Evolutionary conservation across 257 asterid species (phyloP).

Genomic region (Coffea canephora): DNA sequence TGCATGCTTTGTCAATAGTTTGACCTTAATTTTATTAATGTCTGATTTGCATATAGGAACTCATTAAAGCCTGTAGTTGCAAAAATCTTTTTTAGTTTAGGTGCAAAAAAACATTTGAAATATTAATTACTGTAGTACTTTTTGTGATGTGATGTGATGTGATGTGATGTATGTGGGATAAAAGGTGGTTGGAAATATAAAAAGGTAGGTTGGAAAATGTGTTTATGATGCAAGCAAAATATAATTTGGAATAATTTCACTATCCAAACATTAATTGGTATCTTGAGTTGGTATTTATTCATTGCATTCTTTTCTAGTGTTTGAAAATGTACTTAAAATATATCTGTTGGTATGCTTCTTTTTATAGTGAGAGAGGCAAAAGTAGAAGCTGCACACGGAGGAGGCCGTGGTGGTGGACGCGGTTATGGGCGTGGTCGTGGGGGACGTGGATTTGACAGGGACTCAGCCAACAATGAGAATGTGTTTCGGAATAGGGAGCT

Average conservation of each 20-base stretch:
- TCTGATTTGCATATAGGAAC: not conserved
- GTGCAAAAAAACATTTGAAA: not conserved
- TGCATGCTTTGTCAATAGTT: not conserved
- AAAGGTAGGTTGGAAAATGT: too few relatives aligned
- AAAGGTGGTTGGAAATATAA: too few relatives aligned
- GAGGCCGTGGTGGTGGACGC: conserved; percentile 68
- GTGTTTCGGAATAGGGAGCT: conserved; percentile 47
- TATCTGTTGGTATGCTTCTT: conserved; percentile 12
- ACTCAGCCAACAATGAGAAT: conserved; percentile 37
- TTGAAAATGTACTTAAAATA: not conserved
- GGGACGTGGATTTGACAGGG: conserved; percentile 60
- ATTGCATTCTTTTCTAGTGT: not conserved
- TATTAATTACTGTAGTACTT: too few relatives aligned
- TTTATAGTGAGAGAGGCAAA: conserved; percentile 63
- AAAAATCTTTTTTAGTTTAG: not conserved
- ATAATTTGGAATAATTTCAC: too few relatives aligned
- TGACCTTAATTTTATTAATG: not conserved
- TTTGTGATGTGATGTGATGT: too few relatives aligned
- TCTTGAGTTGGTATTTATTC: not conserved
- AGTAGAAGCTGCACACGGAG: conserved; percentile 51
- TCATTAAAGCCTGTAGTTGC: not conserved
- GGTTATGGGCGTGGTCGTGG: conserved; percentile 69
- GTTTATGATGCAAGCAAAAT: too few relatives aligned
- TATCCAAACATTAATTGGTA: not conserved
- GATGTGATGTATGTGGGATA: too few relatives aligned